Percentiles rank a stretch among this genome's conserved stretches.
These are phyloP conservation scores for Lactarius evosmus DNA, from an alignment of 768 basidiomycete species.

Conservation along the genomic window DNA sequence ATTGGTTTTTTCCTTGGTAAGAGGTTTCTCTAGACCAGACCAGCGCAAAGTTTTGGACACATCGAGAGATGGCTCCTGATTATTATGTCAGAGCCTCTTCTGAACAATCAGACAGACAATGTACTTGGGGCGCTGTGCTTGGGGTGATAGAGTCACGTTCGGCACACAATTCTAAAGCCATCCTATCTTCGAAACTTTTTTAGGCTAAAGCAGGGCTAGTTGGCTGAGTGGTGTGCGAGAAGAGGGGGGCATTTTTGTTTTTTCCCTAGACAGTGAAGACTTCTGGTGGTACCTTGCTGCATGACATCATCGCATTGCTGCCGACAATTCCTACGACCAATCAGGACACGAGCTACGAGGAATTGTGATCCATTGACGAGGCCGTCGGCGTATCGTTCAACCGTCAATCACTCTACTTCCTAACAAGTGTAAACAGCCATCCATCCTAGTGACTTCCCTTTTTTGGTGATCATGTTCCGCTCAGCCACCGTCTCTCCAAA, in stretches of 20 bases:
- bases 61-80: not conserved
- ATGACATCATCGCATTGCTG: too few species aligned
- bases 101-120: not conserved
- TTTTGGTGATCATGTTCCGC: not conserved
- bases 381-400: too few species aligned
- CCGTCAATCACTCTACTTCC: too few species aligned
- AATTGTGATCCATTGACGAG: too few species aligned
- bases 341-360: not conserved
- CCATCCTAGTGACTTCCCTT: not conserved
- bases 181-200: not conserved
- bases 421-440: not conserved
- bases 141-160: not conserved
- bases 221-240: not conserved
- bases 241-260: too few species aligned
- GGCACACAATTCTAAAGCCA: not conserved
- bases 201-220: not conserved
- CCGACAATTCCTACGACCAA: not conserved
- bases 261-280: too few species aligned
- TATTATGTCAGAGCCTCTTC: not conserved
- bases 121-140: not conserved
- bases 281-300: too few species aligned
- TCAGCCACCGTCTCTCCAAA: constrained; percentile 1
- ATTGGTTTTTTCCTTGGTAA: not conserved
- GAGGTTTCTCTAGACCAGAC: not conserved
- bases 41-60: not conserved